phyloP scores from a whole-genome alignment of 1,284 basidiomycete genomes.

The Ceratobasidium sp. region DNA sequence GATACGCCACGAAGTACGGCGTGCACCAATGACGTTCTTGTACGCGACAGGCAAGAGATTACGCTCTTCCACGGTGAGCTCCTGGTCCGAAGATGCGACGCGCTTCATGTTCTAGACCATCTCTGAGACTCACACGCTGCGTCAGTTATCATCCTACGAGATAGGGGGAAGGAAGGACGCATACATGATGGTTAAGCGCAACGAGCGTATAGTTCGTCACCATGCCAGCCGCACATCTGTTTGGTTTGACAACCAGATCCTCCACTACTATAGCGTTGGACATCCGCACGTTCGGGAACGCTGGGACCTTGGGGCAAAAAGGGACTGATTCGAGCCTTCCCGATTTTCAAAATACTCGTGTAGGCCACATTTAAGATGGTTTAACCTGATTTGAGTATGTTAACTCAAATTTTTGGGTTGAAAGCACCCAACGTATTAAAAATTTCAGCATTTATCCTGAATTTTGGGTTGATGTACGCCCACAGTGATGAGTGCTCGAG shows the following conservation, averaged over 20 bases:
- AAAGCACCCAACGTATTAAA: too few relatives aligned
- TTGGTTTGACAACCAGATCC: conserved; percentile 75
- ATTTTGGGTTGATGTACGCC: too few relatives aligned
- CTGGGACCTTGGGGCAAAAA: conserved; percentile 77
- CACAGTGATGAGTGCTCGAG: too few relatives aligned
- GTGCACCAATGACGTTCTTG: conserved; percentile 99
- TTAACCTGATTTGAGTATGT: too few relatives aligned
- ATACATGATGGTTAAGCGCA: conserved; percentile 79
- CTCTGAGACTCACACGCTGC: conserved; percentile 62
- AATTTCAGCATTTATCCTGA: too few relatives aligned
- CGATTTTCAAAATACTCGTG: too few relatives aligned
- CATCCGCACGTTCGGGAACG: conserved; percentile 77
- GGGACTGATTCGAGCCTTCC: too few relatives aligned
- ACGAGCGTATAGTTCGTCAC: conserved; percentile 90
- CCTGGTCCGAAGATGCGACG: conserved; percentile 95
- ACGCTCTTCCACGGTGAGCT: conserved; percentile 99
- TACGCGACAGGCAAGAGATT: conserved; percentile 99
- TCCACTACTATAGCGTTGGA: conserved; percentile 83
- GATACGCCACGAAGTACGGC: conserved; percentile 98
- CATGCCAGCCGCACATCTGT: conserved; percentile 83
- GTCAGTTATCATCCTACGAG: too few relatives aligned
- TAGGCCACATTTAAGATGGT: too few relatives aligned
- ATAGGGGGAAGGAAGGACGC: conserved; percentile 8
- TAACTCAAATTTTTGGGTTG: too few relatives aligned
- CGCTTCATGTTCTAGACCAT: conserved; percentile 99